Conservation (phyloP, 2,329 filamentous ascomycete species). For the Ilyonectria sp. region DNA sequence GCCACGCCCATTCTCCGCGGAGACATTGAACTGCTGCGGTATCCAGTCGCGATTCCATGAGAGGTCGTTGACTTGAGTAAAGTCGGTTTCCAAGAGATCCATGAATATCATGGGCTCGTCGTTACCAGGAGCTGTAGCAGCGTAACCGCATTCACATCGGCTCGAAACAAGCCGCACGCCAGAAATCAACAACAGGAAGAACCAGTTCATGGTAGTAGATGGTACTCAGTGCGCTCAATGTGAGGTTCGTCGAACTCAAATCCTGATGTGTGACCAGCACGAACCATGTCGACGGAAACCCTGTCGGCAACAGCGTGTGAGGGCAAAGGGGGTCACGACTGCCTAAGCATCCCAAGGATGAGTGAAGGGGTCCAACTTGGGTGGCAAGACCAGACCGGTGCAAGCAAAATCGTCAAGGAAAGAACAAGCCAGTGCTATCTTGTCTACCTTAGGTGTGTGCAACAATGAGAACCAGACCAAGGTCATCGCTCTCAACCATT, state of each 20-base stretch:
- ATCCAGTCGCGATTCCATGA: slow-evolving; percentile 73
- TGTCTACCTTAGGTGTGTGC: background rate
- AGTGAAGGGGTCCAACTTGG: background rate
- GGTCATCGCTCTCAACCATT: background rate
- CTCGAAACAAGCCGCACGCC: slow-evolving; percentile 49
- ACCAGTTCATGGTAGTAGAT: slow-evolving; percentile 26
- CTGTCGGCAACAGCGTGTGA: too few species aligned
- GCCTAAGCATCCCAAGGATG: background rate
- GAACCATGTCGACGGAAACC: background rate
- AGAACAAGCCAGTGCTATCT: background rate
- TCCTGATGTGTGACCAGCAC: background rate
- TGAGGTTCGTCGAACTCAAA: background rate
- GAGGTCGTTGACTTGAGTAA: slow-evolving; percentile 68
- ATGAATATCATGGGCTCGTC: slow-evolving; percentile 71
- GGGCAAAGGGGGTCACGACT: background rate
- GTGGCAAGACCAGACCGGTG: too few species aligned
- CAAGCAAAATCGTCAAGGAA: background rate
- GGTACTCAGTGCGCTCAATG: background rate
- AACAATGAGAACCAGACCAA: background rate
- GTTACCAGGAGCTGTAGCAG: slow-evolving; percentile 61
- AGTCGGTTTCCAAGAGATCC: slow-evolving; percentile 80
- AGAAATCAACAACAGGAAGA: slow-evolving; percentile 24
- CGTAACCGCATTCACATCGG: slow-evolving; percentile 82
- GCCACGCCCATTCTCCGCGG: slow-evolving; percentile 70
- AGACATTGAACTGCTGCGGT: slow-evolving; percentile 77